These are phyloP conservation scores for Magnusiomyces suaveolens DNA, from an alignment of 1,139 yeast species.

Conservation along the genomic window DNA sequence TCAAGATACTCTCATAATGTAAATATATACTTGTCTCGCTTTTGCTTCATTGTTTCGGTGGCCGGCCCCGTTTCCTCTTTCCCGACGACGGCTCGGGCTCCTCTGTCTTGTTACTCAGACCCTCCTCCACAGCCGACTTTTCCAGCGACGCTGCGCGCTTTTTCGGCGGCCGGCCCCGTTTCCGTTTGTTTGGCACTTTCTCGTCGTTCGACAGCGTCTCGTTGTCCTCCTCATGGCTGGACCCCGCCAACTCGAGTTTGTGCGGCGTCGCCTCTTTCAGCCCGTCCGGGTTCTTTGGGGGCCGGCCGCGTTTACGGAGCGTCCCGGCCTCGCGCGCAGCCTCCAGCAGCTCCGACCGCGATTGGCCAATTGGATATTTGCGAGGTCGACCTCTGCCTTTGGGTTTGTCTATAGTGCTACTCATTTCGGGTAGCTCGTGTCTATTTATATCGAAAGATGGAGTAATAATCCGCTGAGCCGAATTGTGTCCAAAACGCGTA, in stretches of 20 bases:
- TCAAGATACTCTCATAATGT: no score
- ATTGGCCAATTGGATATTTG: slow-evolving; percentile 14
- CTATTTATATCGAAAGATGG: no score
- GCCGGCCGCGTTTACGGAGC: slow-evolving; percentile 13
- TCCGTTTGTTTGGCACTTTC: not conserved
- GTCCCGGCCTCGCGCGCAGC: slow-evolving; percentile 14
- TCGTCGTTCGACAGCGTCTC: not conserved
- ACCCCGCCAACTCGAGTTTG: no score
- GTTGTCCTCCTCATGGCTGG: slow-evolving; percentile 15
- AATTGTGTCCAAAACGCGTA: no score
- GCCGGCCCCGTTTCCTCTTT: not conserved
- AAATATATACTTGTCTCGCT: not conserved
- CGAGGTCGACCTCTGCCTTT: slow-evolving; percentile 15
- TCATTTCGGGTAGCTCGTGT: not conserved
- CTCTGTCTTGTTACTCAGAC: not conserved
- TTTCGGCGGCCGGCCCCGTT: slow-evolving; percentile 1
- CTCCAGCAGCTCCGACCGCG: slow-evolving; percentile 12
- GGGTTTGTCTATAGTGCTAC: not conserved
- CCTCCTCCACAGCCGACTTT: not conserved
- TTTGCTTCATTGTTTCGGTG: not conserved
- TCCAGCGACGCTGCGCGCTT: not conserved
- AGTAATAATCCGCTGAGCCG: no score
- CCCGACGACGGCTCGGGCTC: not conserved
- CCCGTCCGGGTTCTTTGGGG: slow-evolving; percentile 7
- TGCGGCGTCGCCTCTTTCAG: no score